Base-by-base conservation (phyloP, 108 stramenopile species). In the Skeletonema costatum region DNA sequence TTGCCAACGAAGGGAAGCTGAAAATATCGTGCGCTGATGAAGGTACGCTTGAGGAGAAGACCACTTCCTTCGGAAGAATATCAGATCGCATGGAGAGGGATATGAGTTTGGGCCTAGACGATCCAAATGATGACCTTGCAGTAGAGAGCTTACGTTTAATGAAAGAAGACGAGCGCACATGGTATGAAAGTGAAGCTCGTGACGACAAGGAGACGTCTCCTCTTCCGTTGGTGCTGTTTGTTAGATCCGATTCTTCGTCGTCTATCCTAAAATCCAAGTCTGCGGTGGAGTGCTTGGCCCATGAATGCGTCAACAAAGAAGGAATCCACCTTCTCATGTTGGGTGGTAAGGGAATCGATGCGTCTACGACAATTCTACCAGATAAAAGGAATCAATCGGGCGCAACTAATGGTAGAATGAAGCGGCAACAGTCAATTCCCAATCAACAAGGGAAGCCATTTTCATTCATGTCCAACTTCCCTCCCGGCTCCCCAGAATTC, bases 91-190 rank as follows among this genome's bases (percentile, higher is more conserved):
- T 95, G 91, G 81, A 84, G 65, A 81, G 87, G 10, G 94, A 95
- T 70, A 69, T 92, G 65, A 68, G 77, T 16, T 66, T 84, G 16
- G 91, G 89, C 7, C 61, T 95, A 10, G 94, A 95, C 71, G 94
- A 95, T 83, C 87, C 88, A 12, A 92, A 83, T 62, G 94, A 95
- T 68, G 92, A 95, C 53, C 75, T 89, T 32, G 94, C 91, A 10
- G 80, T 81, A 0, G 82, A 78, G 10, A 93, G 92, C 66, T 81
- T 79, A 17, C 69, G 87, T 17, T 76, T 85, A 41, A 94, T 94
- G 92, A 75, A 89, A 85, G 91, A 95, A 60, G 79, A 87, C 70
- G 84, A 85, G 65, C 80, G 83, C 67, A 58, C 70, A 50, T 70
- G 76, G 71, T 73, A 60, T 53, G 84, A 85, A 35, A 48, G 64